These are phyloP conservation scores for Cryphonectria japonica DNA, from an alignment of 2,329 filamentous ascomycete genomes.

Conservation along the genomic window DNA sequence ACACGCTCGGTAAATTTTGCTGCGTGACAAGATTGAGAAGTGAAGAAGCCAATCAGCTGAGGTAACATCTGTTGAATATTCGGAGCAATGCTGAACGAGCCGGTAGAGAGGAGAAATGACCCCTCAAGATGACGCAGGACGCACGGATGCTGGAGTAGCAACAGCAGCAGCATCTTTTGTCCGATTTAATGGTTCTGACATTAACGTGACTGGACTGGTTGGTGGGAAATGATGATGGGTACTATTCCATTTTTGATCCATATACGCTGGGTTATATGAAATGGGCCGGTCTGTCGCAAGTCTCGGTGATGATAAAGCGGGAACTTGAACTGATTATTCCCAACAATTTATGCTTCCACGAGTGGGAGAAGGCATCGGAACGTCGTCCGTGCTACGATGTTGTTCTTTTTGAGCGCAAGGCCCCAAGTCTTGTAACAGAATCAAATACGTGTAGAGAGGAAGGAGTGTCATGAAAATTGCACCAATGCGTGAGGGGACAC, in stretches of 20 bases:
- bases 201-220: background rate
- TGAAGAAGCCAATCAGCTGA: background rate
- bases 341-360: background rate
- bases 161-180: background rate
- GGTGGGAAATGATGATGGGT: background rate
- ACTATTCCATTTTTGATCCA: background rate
- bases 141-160: background rate
- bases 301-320: background rate
- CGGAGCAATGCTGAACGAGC: slow-evolving; percentile 2
- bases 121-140: background rate
- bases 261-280: background rate
- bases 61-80: background rate
- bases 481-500: background rate
- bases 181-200: background rate
- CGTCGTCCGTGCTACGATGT: background rate
- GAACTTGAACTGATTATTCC: background rate
- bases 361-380: background rate
- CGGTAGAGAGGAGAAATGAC: background rate
- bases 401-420: background rate
- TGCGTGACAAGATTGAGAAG: background rate
- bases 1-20: background rate
- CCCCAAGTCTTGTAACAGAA: background rate
- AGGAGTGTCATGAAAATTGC: background rate
- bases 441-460: background rate
- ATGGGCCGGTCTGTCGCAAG: background rate